Percentiles rank a stretch among this genome's conserved stretches.
Evolutionary conservation across 441 rosid genomes (phyloP).

Genomic region (Euphorbia schlechtendalii): DNA sequence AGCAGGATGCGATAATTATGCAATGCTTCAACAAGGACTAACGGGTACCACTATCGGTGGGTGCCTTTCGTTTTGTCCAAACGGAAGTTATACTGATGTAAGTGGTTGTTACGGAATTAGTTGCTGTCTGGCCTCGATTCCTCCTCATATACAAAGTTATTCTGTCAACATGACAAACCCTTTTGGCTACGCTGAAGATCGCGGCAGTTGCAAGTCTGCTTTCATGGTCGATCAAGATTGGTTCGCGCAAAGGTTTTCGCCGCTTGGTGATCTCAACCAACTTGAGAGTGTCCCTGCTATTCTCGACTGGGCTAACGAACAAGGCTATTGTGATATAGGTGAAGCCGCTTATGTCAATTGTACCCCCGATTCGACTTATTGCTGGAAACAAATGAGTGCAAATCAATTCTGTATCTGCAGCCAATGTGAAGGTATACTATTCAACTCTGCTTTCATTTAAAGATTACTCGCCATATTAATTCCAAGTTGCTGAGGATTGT

Average conservation of each 20-base stretch:
- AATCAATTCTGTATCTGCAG: slow-evolving; percentile 12
- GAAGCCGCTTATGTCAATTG: not conserved
- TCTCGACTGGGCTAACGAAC: slow-evolving; percentile 12
- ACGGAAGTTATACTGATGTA: not conserved
- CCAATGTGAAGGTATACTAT: not conserved
- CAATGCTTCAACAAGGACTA: not conserved
- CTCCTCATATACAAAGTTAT: slow-evolving; percentile 8
- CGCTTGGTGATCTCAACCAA: not conserved
- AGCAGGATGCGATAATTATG: slow-evolving; percentile 15
- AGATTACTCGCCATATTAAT: too few relatives aligned
- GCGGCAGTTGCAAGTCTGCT: slow-evolving; percentile 10
- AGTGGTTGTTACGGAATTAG: slow-evolving; percentile 16
- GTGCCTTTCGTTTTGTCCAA: slow-evolving; percentile 17
- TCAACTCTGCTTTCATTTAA: not conserved
- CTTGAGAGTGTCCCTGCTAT: slow-evolving; percentile 11
- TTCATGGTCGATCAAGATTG: slow-evolving; percentile 18
- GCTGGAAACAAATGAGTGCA: slow-evolving; percentile 5
- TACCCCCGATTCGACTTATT: not conserved
- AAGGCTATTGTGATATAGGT: slow-evolving; percentile 8
- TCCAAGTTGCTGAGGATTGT: not conserved
- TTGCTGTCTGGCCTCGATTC: slow-evolving; percentile 20
- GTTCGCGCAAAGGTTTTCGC: not conserved
- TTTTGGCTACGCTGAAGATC: not conserved
- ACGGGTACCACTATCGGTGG: not conserved
- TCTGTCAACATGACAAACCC: slow-evolving; percentile 1